phyloP scores from a whole-genome alignment of 139 green algal genomes.

The Tetraselmis striata region DNA sequence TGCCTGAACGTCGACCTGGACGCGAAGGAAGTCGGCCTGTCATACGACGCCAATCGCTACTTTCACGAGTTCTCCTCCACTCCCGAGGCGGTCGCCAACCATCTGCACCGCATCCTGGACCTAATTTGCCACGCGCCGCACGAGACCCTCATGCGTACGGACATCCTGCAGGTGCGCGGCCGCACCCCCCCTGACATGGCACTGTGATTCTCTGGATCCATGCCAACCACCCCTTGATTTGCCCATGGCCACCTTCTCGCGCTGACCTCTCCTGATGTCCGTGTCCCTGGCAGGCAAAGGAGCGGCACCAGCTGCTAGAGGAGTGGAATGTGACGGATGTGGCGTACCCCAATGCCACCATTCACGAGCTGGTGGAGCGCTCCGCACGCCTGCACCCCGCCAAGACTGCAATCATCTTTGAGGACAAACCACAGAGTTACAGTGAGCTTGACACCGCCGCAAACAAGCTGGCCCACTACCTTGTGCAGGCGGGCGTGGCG shows the following conservation, averaged over 20 bases:
- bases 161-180: neutral
- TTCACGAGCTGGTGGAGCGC: slow-evolving; percentile 9
- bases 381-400: neutral
- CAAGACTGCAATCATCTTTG: neutral
- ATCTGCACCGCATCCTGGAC: neutral
- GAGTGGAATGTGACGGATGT: slow-evolving; percentile 11
- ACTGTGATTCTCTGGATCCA: too few species aligned
- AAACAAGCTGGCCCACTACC: slow-evolving; percentile 30
- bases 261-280: too few species aligned
- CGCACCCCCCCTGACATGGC: too few species aligned
- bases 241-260: too few species aligned
- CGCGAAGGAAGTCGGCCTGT: neutral
- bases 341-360: slow-evolving; percentile 5
- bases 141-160: neutral
- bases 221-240: too few species aligned
- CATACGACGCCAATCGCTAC: neutral
- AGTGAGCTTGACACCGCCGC: slow-evolving; percentile 1
- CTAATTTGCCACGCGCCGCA: too few species aligned
- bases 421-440: neutral
- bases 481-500: slow-evolving; percentile 10
- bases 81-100: neutral
- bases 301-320: neutral
- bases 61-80: neutral
- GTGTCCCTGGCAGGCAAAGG: neutral
- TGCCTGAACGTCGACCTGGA: neutral